phyloP scores from a whole-genome alignment of 495 filamentous ascomycete genomes.

The Penicilliopsis zonata region DNA sequence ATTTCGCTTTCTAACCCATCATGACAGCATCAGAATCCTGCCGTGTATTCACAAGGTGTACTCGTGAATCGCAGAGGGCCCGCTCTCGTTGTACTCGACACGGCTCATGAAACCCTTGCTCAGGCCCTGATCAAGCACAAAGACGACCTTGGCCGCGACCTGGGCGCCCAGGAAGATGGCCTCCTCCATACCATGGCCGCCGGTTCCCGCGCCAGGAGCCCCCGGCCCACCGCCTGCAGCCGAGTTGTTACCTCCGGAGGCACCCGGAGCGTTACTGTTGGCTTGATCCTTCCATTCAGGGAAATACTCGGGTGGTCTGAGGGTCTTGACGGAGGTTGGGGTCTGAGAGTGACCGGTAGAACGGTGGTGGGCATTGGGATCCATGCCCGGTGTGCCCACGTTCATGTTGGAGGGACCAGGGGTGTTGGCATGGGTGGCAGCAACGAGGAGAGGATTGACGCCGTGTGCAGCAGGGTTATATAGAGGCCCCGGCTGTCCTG shows the following conservation, averaged over 20 bases:
- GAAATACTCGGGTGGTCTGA: conserved; percentile 76
- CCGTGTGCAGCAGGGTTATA: conserved; percentile 39
- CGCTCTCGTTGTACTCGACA: conserved; percentile 67
- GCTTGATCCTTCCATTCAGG: conserved; percentile 85
- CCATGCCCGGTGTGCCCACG: conserved; percentile 26
- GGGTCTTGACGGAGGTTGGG: conserved; percentile 70
- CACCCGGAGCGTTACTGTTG: conserved; percentile 25
- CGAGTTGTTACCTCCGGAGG: conserved; percentile 4
- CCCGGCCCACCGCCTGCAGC: conserved; percentile 6
- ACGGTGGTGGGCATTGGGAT: conserved; percentile 29
- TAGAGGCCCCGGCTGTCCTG: conserved; percentile 34
- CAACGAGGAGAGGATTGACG: conserved; percentile 86
- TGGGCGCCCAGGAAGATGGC: conserved; percentile 72
- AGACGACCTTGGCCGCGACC: conserved; percentile 64
- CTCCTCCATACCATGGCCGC: conserved; percentile 45
- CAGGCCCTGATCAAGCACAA: conserved; percentile 56
- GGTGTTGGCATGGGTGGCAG: conserved; percentile 69
- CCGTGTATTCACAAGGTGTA: conserved; percentile 27
- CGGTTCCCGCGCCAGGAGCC: conserved; percentile 5
- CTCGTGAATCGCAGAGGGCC: conserved; percentile 58
- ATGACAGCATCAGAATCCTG: conserved; percentile 4
- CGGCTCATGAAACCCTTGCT: conserved; percentile 64
- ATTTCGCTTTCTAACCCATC: conserved; percentile 3
- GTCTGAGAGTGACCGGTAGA: conserved; percentile 80
- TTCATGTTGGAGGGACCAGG: conserved; percentile 25